Evolutionary conservation across 352 stramenopile species (phyloP).

Genomic region (Phytophthora sansomeana): DNA sequence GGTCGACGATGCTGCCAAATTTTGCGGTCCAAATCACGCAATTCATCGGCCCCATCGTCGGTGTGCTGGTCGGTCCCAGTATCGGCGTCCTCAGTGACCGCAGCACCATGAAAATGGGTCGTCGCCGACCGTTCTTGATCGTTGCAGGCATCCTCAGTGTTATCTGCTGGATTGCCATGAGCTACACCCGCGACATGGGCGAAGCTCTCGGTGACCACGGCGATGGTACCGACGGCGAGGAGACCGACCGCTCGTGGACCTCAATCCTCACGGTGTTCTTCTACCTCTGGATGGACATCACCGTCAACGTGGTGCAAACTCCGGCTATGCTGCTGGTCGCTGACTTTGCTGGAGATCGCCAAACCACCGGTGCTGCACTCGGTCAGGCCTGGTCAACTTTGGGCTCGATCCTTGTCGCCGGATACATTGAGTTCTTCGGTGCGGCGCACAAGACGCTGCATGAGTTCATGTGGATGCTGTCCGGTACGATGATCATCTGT

Average conservation of each 20-base stretch:
- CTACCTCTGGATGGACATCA: constrained; percentile 78
- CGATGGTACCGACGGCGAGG: constrained; percentile 25
- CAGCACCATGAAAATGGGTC: constrained; percentile 48
- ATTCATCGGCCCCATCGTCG: constrained; percentile 60
- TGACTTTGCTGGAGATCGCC: constrained; percentile 68
- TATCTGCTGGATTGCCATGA: constrained; percentile 71
- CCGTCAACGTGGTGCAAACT: constrained; percentile 65
- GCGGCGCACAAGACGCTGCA: constrained; percentile 54
- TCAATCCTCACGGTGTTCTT: constrained; percentile 60
- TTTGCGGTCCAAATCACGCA: constrained; percentile 55
- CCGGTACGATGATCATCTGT: constrained; percentile 51
- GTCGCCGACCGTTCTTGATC: constrained; percentile 54
- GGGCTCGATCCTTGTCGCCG: constrained; percentile 57
- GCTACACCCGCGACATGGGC: constrained; percentile 64
- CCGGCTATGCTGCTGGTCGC: constrained; percentile 61
- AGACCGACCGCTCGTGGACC: constrained; percentile 51
- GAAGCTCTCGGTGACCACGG: constrained; percentile 59
- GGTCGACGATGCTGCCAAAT: constrained; percentile 54
- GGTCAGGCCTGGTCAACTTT: constrained; percentile 59
- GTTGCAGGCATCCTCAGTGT: constrained; percentile 43
- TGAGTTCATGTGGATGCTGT: constrained; percentile 65
- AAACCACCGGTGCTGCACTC: constrained; percentile 58
- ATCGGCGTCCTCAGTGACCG: constrained; percentile 64
- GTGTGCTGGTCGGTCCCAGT: constrained; percentile 59
- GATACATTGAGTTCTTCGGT: constrained; percentile 67